These are phyloP conservation scores for Yarrowia divulgata DNA, from an alignment of 805 yeast species.

Conservation along the genomic window DNA sequence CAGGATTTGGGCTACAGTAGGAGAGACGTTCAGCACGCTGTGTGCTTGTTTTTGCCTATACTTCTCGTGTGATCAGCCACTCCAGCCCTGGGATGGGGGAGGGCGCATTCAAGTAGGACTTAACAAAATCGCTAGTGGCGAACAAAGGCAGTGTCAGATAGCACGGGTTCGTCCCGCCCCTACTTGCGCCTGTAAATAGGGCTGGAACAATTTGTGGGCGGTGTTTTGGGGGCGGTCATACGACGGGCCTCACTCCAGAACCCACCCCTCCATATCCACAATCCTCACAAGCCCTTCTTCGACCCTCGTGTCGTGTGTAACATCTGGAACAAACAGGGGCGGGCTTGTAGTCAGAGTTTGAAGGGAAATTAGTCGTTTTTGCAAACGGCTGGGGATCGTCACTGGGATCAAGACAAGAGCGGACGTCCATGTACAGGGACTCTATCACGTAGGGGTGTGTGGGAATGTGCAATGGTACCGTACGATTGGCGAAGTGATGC, in stretches of 20 bases:
- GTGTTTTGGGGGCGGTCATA: too few relatives aligned
- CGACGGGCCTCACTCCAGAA: too few relatives aligned
- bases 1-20: neutral
- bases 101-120: too few relatives aligned
- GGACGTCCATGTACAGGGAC: neutral
- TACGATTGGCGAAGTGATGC: too few relatives aligned
- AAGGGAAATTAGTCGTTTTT: slow-evolving; percentile 3
- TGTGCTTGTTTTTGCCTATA: neutral
- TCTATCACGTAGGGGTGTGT: neutral
- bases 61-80: neutral
- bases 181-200: too few relatives aligned
- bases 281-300: neutral
- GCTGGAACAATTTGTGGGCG: too few relatives aligned
- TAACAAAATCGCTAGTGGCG: neutral
- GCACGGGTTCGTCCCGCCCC: too few relatives aligned
- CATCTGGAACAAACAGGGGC: slow-evolving; percentile 6
- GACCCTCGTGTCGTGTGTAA: slow-evolving; percentile 2
- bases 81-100: too few relatives aligned
- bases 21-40: neutral
- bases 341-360: neutral
- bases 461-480: neutral
- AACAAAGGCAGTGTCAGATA: neutral
- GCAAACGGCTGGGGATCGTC: slow-evolving; percentile 22
- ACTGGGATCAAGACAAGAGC: neutral
- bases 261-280: too few relatives aligned